Percentiles rank a stretch among this genome's conserved stretches.
Conservation (phyloP, 305 asterid species). For the Plantago lanceolata region DNA sequence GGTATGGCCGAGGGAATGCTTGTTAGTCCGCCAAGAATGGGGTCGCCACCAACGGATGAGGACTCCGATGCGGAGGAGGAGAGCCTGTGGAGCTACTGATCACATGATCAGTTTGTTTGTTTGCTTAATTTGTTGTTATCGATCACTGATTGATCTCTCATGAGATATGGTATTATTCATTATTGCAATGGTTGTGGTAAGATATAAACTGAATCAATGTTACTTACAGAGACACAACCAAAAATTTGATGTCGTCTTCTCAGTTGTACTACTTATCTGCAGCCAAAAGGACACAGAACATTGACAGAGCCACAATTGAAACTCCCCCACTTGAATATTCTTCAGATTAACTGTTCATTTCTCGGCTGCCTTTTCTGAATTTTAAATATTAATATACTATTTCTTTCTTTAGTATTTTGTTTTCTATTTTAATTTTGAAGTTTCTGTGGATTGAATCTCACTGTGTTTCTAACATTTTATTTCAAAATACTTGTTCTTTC, state of each 20-base stretch:
- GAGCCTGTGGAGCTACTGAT: conserved; percentile 52
- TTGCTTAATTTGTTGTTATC: too few relatives aligned
- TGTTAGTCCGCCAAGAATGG: conserved; percentile 56
- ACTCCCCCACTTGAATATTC: background rate
- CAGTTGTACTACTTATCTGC: background rate
- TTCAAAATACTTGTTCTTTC: too few relatives aligned
- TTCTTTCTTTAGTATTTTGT: too few relatives aligned
- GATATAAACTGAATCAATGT: too few relatives aligned
- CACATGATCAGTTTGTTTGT: background rate
- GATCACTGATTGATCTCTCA: too few relatives aligned
- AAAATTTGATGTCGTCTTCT: background rate
- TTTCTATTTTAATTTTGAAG: too few relatives aligned
- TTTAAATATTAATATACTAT: background rate
- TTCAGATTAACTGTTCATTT: background rate
- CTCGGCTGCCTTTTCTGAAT: background rate
- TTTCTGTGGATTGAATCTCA: too few relatives aligned
- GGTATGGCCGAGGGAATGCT: conserved; percentile 79
- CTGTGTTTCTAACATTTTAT: too few relatives aligned
- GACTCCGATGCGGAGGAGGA: conserved; percentile 44
- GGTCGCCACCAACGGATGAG: conserved; percentile 34
- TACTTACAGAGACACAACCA: background rate
- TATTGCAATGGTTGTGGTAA: background rate
- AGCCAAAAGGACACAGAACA: background rate
- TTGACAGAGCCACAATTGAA: background rate
- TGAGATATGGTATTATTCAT: background rate